phyloP scores from a whole-genome alignment of 148 eudicot species.

The Linanthus parryae region DNA sequence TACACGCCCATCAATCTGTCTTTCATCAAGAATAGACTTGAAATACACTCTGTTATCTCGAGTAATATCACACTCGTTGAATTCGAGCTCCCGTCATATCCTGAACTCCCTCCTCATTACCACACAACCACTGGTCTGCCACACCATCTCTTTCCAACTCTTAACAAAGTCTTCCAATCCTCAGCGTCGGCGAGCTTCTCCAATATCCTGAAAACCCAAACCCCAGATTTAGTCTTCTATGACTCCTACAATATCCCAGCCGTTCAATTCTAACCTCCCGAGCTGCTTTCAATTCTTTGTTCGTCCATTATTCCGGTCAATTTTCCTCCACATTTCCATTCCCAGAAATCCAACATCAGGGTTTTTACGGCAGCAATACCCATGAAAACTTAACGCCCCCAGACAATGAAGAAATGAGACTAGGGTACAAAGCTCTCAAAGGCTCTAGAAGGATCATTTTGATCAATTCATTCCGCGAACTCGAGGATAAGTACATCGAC shows the following conservation, averaged over 20 bases:
- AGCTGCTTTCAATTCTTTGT: not conserved
- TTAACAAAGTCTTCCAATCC: not conserved
- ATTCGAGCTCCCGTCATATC: not conserved
- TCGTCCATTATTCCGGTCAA: not conserved
- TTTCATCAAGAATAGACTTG: not conserved
- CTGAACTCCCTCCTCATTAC: not conserved
- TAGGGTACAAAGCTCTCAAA: not conserved
- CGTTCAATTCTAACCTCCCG: not conserved
- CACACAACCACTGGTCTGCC: not conserved
- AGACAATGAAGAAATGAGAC: not conserved
- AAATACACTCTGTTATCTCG: not conserved
- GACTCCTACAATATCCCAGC: slow-evolving; percentile 1
- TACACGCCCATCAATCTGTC: not conserved
- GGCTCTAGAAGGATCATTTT: not conserved
- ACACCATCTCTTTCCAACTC: not conserved
- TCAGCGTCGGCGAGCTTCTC: not conserved
- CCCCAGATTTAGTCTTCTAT: not conserved
- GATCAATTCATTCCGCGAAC: not conserved
- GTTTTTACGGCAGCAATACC: no score
- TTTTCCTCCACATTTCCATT: not conserved
- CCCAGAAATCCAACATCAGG: no score
- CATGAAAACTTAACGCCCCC: no score
- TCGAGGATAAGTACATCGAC: not conserved
- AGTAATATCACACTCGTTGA: slow-evolving; percentile 1
- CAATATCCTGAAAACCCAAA: not conserved